Conservation (phyloP, 768 basidiomycete species). For the Hydnum rufescens region DNA sequence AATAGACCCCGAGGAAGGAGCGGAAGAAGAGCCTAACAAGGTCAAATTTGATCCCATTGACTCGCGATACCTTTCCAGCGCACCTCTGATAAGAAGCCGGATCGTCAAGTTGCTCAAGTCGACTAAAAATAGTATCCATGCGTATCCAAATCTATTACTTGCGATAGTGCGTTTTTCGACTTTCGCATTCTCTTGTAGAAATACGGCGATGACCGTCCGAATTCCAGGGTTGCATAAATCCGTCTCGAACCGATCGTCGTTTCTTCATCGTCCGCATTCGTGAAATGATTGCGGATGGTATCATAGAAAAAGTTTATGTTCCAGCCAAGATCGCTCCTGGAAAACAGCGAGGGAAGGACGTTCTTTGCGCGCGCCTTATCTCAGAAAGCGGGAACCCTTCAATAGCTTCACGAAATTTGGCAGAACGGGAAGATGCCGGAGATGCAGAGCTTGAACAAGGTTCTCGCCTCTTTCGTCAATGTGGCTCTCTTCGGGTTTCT, state of each 20-base stretch:
- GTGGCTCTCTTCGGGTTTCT: not conserved
- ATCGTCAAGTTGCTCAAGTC: slow-evolving; percentile 51
- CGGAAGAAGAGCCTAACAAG: slow-evolving; percentile 13
- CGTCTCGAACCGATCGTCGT: slow-evolving; percentile 57
- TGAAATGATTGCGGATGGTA: slow-evolving; percentile 48
- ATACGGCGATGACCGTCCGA: not conserved
- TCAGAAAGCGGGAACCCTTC: not conserved
- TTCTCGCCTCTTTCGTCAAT: too few relatives aligned
- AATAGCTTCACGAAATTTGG: not conserved
- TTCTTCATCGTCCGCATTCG: slow-evolving; percentile 60
- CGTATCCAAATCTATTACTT: slow-evolving; percentile 54
- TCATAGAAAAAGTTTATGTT: slow-evolving; percentile 57
- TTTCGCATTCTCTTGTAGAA: not conserved
- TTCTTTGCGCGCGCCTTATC: not conserved
- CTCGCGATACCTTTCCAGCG: slow-evolving; percentile 54
- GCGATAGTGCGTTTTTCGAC: slow-evolving; percentile 35
- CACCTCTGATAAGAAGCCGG: slow-evolving; percentile 48
- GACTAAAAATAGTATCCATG: slow-evolving; percentile 50
- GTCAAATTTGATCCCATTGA: slow-evolving; percentile 56
- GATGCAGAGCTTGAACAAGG: too few relatives aligned
- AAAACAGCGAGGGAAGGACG: not conserved
- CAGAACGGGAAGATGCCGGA: not conserved
- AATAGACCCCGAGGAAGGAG: slow-evolving; percentile 8
- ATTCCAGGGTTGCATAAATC: slow-evolving; percentile 53
- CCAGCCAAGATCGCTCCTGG: too few relatives aligned